Evolutionary conservation across 331 rosid species (phyloP).

Genomic region (Malus hybrid): DNA sequence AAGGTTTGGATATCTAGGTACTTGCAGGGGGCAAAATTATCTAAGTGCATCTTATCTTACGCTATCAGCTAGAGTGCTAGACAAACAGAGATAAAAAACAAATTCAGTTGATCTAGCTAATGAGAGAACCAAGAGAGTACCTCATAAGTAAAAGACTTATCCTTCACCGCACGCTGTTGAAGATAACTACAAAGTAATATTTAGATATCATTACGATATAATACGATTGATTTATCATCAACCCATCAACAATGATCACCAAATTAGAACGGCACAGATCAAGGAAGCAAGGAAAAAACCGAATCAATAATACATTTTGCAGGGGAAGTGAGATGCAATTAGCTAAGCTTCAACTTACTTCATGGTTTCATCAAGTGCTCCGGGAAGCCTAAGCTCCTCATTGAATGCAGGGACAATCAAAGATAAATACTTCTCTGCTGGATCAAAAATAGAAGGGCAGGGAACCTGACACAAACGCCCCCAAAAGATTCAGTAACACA

Average conservation of each 20-base stretch:
- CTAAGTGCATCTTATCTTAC: background rate
- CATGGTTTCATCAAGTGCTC: constrained; percentile 80
- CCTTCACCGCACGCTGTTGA: constrained; percentile 64
- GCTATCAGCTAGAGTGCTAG: background rate
- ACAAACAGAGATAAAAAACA: background rate
- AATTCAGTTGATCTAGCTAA: background rate
- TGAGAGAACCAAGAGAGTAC: constrained; percentile 27
- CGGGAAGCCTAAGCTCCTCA: constrained; percentile 82
- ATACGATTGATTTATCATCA: background rate
- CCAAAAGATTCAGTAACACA: constrained; percentile 9
- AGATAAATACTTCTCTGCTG: constrained; percentile 80
- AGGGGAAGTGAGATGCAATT: background rate
- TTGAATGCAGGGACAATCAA: constrained; percentile 85
- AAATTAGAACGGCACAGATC: background rate
- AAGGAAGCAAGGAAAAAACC: background rate
- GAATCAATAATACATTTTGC: background rate
- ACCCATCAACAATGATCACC: background rate
- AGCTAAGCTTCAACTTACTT: constrained; percentile 41
- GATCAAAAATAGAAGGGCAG: constrained; percentile 69
- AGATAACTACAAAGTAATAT: constrained; percentile 62
- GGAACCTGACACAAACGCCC: constrained; percentile 44
- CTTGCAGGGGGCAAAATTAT: background rate
- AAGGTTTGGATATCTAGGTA: background rate
- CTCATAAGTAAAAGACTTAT: constrained; percentile 85
- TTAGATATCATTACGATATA: constrained; percentile 4